Base-by-base conservation (phyloP, 768 basidiomycete genomes). In the Macrolepiota fuliginosa region DNA sequence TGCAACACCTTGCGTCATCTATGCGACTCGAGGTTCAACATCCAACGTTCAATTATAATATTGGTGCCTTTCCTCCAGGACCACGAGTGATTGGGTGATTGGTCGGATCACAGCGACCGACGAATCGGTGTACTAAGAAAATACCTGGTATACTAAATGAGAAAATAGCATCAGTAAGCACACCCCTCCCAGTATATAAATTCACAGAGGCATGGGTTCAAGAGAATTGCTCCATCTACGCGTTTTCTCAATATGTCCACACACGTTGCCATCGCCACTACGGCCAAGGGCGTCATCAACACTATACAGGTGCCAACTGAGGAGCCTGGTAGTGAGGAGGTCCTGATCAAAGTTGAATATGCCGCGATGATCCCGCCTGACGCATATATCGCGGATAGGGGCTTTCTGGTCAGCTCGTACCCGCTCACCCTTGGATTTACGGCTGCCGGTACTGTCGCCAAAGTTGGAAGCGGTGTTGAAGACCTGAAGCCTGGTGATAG, bases 221-320 rank as follows among this genome's bases (percentile, higher is more conserved):
- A 54, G 37, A 37, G 29, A 29, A 37, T 24, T 19, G 36, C 6
- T 35, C 15, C 53, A 11, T 17, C 29, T 54, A 19, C 0, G 12
- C 47, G 12, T 13, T 11, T 29, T 5, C 12, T 10, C 11, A 54
- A 13, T 42, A 76, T 75, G 73, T 51, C 74, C 54, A 79, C 72
- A 1, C 81, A 83, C 63, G 73, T 67, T 10, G 81, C 77, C 10
- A 71, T 82, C 50, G 81, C 78, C 7, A 70, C 74, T 5, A 72
- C 69, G 6, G 64, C 76, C 36, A 66, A 71, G 58, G 75, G 77
- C 5, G 66, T 70, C 4, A 62, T 79, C 37, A 76, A 77, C 24
- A 72, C 67, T 1, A 72, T 79, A 24, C 71, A 75, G 53, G 70
- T 77, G 4, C 62, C 72, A 1, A 81, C 79, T 2, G 64, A 65